phyloP scores from a whole-genome alignment of 2,329 filamentous ascomycete genomes.

The Dothideomycetes sp. region DNA sequence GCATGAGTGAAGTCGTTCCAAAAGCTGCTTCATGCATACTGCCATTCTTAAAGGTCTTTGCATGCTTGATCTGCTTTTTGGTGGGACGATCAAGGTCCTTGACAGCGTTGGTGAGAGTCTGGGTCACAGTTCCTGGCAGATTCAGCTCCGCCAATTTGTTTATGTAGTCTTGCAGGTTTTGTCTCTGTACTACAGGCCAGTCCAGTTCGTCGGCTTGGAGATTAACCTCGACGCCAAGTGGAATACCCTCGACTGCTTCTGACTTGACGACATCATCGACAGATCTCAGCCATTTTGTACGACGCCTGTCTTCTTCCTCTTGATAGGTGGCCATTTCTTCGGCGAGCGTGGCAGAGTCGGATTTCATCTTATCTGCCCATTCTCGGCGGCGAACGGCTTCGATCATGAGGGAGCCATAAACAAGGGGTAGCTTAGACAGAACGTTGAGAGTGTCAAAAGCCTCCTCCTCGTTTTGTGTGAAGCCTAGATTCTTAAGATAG shows the following conservation, averaged over 20 bases:
- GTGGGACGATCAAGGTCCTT: constrained; percentile 74
- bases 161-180: constrained; percentile 69
- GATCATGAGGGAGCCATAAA: constrained; percentile 81
- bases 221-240: constrained; percentile 75
- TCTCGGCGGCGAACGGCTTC: constrained; percentile 80
- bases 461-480: constrained; percentile 65
- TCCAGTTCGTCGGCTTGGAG: constrained; percentile 67
- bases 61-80: constrained; percentile 73
- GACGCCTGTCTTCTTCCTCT: constrained; percentile 81
- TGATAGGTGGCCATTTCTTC: constrained; percentile 90
- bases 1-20: constrained; percentile 74
- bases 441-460: constrained; percentile 73
- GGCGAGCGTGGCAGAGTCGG: constrained; percentile 75
- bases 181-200: constrained; percentile 69
- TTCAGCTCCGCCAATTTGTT: constrained; percentile 55
- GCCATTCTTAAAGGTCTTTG: constrained; percentile 93
- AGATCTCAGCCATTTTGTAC: constrained; percentile 82
- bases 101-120: constrained; percentile 66
- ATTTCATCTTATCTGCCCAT: constrained; percentile 85
- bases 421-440: constrained; percentile 73
- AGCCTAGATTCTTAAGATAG: constrained; percentile 61
- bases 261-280: constrained; percentile 65
- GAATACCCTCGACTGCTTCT: constrained; percentile 57
- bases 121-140: constrained; percentile 55
- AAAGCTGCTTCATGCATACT: constrained; percentile 86